phyloP scores from a whole-genome alignment of 2,329 filamentous ascomycete genomes.

The Fonsecaea erecta region DNA sequence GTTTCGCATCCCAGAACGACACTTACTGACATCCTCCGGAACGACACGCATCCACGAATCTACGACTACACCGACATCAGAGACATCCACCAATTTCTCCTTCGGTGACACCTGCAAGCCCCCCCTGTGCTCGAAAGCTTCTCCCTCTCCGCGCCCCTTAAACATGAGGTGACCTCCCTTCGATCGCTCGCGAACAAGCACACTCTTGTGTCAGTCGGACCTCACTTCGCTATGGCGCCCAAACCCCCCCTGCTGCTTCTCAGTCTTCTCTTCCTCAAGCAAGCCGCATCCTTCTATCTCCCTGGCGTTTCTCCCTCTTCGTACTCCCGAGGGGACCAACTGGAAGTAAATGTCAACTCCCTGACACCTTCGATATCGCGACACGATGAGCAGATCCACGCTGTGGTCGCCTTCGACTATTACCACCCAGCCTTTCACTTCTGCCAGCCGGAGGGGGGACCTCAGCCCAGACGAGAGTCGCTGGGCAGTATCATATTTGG shows the following conservation, averaged over 20 bases:
- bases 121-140: neutral
- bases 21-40: neutral
- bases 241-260: constrained; percentile 18
- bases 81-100: neutral
- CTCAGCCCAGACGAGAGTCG: constrained; percentile 81
- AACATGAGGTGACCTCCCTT: constrained; percentile 14
- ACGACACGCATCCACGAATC: neutral
- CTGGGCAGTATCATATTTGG: constrained; percentile 96
- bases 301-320: constrained; percentile 93
- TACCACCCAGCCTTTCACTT: constrained; percentile 88
- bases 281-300: constrained; percentile 77
- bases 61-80: neutral
- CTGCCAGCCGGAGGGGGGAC: constrained; percentile 77
- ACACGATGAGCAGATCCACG: constrained; percentile 79
- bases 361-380: constrained; percentile 82
- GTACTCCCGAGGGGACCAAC: constrained; percentile 77
- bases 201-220: neutral
- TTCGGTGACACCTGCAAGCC: neutral
- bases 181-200: neutral
- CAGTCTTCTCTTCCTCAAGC: constrained; percentile 18
- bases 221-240: constrained; percentile 15
- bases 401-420: constrained; percentile 96
- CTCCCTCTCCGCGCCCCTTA: neutral
- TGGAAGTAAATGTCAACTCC: constrained; percentile 90
- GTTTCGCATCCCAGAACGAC: neutral